Evolutionary conservation across 108 stramenopile genomes (phyloP), one percentile per base, ranked within the genome.

Genomic region (Aurantiochytrium sp.): DNA sequence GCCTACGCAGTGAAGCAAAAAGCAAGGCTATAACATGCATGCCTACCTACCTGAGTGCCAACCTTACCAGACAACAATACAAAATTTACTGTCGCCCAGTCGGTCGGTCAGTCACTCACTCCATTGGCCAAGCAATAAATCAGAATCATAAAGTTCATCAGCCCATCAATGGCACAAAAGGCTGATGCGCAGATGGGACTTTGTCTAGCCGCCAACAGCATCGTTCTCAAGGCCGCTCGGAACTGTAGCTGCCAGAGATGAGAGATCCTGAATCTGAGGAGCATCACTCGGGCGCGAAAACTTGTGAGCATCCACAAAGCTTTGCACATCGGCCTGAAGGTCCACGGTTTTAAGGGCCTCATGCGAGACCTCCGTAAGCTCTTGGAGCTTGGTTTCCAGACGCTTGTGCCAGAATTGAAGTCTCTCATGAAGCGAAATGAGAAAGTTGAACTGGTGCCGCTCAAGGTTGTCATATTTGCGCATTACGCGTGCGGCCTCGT

Each of bases 351-450:
- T 29, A 19, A 72, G 28, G 29, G 72, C 35, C 29, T 72, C 28
- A 18, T 25, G 23, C 28, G 72, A 72, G 28, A 29, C 19, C 23
- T 23, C 72, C 18, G 72, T 19, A 42, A 72, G 72, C 23, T 23
- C 72, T 19, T 72, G 18, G 19, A 72, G 28, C 51, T 83, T 83
- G 0, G 19, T 45, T 6, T 43, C 76, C 19, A 83, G 51, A 6
- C 76, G 76, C 51, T 53, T 47, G 76, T 83, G 76, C 76, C 76
- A 83, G 49, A 83, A 83, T 18, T 53, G n/a, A 6, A 83, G 76
- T 6, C 23, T 6, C 18, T 47, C 45, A 23, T 83, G n/a, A 12
- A 83, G 51, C 16, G 76, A 83, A 83, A 47, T 83, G n/a, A 83
- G 51, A 23, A 83, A 83, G n/a, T 43, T 45, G 76, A 53, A 83